Base-by-base conservation (phyloP, 441 rosid genomes). In the Hura crepitans region DNA sequence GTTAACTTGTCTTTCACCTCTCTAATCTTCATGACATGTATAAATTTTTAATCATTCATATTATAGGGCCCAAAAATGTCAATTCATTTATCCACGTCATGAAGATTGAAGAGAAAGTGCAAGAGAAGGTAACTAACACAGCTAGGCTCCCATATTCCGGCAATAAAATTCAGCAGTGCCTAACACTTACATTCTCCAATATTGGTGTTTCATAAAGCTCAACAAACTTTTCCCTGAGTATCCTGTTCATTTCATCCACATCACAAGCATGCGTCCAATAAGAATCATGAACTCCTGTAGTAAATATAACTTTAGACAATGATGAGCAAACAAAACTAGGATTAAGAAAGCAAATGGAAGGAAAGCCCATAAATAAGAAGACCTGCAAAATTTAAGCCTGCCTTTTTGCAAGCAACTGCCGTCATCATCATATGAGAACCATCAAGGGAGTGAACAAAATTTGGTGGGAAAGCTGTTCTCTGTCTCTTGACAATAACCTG, bases 371-470 rank as follows among this genome's bases (percentile, higher is more conserved):
- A 17, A 66, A 51, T 12, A 30, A 71, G 68, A 62, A 59, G 69
- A 92, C 99, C 99, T 85, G 99, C 98, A 72, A 96, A 96, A 75
- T 73, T 86, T 75, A 96, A 71, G 86, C 98, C 97, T 71, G 87
- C 92, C 71, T 62, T 83, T 86, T 81, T 90, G 86, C 99, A 96
- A 71, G 96, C 91, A 78, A 88, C 79, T 59, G 98, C 99, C 75
- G 98, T 96, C 99, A 96, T 93, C 99, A 96, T 96, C 99, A 96
- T 96, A 80, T 96, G 99, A 59, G 97, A 91, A 68, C 98, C 90
- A 74, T 96, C 99, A 37, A 96, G 96, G 42, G 97, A 96, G 85
- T 96, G 99, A 60, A 96, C 93, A 84, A 91, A 96, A 82, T 96
- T 96, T 39, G 99, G 99, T 42, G 98, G 98, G 78, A 96, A 96